These are phyloP conservation scores for Kodamaea nitidulidarum DNA, from an alignment of 805 yeast species.

Conservation along the genomic window DNA sequence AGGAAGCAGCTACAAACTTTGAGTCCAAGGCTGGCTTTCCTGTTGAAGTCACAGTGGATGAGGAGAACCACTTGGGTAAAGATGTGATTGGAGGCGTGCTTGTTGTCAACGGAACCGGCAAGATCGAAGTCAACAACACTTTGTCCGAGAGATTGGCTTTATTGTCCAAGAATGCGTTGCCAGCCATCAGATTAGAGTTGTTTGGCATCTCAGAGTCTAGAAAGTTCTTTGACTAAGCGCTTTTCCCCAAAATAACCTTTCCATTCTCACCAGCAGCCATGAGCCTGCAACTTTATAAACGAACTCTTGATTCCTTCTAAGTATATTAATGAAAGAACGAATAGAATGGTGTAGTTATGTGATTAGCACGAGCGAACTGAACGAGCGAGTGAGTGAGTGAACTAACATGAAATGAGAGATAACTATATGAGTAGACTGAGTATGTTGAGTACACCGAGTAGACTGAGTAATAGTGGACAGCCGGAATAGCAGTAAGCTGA, in stretches of 20 bases:
- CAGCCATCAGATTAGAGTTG: conserved; percentile 85
- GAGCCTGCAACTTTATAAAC: conserved; percentile 3
- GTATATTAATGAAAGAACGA: not conserved
- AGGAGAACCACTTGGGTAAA: conserved; percentile 52
- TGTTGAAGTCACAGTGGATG: conserved; percentile 54
- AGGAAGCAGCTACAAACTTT: conserved; percentile 59
- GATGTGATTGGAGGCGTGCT: conserved; percentile 83
- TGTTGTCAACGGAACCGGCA: conserved; percentile 65
- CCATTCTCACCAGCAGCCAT: not conserved
- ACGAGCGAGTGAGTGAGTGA: too few species aligned
- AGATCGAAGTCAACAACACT: conserved; percentile 88
- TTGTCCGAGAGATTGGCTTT: conserved; percentile 89
- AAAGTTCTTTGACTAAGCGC: conserved; percentile 76
- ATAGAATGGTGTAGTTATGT: too few species aligned
- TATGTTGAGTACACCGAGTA: too few species aligned
- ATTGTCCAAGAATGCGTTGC: conserved; percentile 79
- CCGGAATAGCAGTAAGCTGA: too few species aligned
- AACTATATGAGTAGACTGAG: too few species aligned
- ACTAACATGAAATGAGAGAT: too few species aligned
- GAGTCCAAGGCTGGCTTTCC: conserved; percentile 57
- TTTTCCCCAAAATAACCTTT: not conserved
- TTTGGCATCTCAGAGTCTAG: conserved; percentile 83
- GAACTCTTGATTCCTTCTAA: not conserved
- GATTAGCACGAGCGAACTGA: too few species aligned
- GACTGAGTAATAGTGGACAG: too few species aligned